These are phyloP conservation scores for Rhizoclosmatium globosum DNA, from an alignment of 192 early-diverging fungal species.

Conservation along the genomic window DNA sequence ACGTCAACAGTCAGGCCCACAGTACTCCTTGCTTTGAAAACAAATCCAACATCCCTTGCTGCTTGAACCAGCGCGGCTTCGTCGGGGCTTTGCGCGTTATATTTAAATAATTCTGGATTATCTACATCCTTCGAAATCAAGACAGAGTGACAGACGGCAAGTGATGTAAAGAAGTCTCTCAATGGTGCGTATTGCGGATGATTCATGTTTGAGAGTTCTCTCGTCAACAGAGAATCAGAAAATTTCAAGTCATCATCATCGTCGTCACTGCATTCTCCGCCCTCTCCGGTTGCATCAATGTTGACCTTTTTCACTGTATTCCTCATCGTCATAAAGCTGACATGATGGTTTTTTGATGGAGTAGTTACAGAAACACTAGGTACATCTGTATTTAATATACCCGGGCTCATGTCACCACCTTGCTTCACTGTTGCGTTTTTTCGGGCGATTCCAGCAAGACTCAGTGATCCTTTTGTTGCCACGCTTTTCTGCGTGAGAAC, in stretches of 20 bases:
- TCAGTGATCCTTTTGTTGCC: conserved; percentile 3
- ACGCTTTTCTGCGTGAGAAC: neutral
- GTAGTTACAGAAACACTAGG: neutral
- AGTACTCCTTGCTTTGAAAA: conserved; percentile 77
- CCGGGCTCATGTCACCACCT: neutral
- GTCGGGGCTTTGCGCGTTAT: conserved; percentile 94
- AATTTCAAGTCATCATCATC: conserved; percentile 53
- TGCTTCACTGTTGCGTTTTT: conserved; percentile 15
- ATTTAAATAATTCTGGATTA: conserved; percentile 65
- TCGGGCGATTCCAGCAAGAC: conserved; percentile 33
- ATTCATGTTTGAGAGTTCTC: conserved; percentile 57
- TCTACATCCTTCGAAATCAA: conserved; percentile 69
- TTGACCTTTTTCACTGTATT: neutral
- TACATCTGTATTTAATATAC: neutral
- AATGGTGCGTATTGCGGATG: conserved; percentile 61
- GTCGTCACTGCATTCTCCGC: neutral
- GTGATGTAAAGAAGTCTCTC: conserved; percentile 79
- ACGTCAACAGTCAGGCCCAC: conserved; percentile 75
- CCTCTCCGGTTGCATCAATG: neutral
- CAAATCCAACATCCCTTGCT: conserved; percentile 84
- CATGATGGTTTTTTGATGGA: neutral
- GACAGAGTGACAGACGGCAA: conserved; percentile 92
- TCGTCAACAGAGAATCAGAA: conserved; percentile 57
- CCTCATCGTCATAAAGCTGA: neutral
- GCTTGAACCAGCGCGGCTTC: conserved; percentile 92